Conservation (phyloP, 768 basidiomycete species). For the Piloderma croceum region DNA sequence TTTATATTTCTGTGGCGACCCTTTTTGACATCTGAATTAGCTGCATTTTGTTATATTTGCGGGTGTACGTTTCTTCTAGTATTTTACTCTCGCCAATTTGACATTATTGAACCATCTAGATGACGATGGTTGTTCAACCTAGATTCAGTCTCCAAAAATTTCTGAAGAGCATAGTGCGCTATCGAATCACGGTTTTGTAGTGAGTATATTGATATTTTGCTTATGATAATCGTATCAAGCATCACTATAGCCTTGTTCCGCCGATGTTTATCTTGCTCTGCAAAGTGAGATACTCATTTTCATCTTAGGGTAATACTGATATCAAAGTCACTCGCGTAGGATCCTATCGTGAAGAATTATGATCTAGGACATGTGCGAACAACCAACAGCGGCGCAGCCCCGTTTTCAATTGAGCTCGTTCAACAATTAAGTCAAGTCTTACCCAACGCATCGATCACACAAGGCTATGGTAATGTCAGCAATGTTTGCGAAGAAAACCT, state of each 20-base stretch:
- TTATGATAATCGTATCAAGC: not conserved
- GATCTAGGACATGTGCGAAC: slow-evolving; percentile 49
- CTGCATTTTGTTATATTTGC: slow-evolving; percentile 48
- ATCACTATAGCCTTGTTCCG: slow-evolving; percentile 49
- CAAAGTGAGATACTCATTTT: too few relatives aligned
- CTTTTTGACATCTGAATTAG: too few relatives aligned
- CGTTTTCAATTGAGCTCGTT: slow-evolving; percentile 53
- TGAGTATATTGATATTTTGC: too few relatives aligned
- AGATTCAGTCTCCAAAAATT: slow-evolving; percentile 57
- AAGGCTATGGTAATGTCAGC: slow-evolving; percentile 1
- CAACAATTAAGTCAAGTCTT: slow-evolving; percentile 28
- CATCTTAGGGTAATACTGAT: too few relatives aligned
- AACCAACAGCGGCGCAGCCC: slow-evolving; percentile 57
- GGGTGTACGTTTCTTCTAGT: slow-evolving; percentile 34
- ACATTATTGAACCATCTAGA: slow-evolving; percentile 26
- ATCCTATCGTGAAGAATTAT: slow-evolving; percentile 44
- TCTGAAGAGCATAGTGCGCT: slow-evolving; percentile 47
- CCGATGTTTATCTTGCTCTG: slow-evolving; percentile 62
- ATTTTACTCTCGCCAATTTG: not conserved
- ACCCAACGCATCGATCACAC: not conserved
- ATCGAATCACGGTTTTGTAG: slow-evolving; percentile 53
- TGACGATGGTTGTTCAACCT: slow-evolving; percentile 53
- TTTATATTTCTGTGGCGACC: not conserved
- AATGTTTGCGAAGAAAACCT: too few relatives aligned
- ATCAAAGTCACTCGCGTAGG: slow-evolving; percentile 30